Evolutionary conservation across 371 early-diverging fungal genomes (phyloP).

Genomic region (Haplosporangium sp.): DNA sequence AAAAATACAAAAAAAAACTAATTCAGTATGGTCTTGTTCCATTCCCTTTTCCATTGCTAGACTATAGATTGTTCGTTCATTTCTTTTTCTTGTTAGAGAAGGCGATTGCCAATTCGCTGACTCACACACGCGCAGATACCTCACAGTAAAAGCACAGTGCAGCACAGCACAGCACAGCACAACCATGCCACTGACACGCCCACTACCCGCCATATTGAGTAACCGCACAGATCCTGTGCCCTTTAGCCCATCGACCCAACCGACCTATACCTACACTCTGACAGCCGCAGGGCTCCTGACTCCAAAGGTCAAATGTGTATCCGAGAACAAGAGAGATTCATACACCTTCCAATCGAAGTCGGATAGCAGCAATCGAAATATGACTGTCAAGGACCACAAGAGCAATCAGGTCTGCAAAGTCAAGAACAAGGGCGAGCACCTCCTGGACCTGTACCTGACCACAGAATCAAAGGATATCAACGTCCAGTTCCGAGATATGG

Average conservation of each 20-base stretch:
- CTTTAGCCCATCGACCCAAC: constrained; percentile 38
- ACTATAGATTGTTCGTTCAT: too few species aligned
- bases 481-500: constrained; percentile 54
- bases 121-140: too few species aligned
- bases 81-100: too few species aligned
- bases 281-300: constrained; percentile 38
- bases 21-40: too few species aligned
- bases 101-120: too few species aligned
- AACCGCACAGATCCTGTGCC: constrained; percentile 36
- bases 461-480: constrained; percentile 52
- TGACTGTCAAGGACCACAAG: constrained; percentile 42
- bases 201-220: constrained; percentile 42
- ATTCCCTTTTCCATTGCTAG: too few species aligned
- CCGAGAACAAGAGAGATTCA: constrained; percentile 42
- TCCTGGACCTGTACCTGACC: constrained; percentile 46
- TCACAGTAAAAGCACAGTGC: neutral
- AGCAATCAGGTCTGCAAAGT: constrained; percentile 44
- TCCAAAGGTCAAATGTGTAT: constrained; percentile 41
- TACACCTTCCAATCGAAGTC: constrained; percentile 51
- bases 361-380: constrained; percentile 26
- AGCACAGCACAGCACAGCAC: neutral
- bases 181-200: constrained; percentile 44
- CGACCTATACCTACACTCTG: constrained; percentile 43
- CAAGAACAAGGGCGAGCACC: constrained; percentile 49
- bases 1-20: too few species aligned